Percentiles rank a stretch among this genome's conserved stretches.
Conservation (phyloP, 2,329 filamentous ascomycete genomes). For the Sclerotinia trifoliorum region DNA sequence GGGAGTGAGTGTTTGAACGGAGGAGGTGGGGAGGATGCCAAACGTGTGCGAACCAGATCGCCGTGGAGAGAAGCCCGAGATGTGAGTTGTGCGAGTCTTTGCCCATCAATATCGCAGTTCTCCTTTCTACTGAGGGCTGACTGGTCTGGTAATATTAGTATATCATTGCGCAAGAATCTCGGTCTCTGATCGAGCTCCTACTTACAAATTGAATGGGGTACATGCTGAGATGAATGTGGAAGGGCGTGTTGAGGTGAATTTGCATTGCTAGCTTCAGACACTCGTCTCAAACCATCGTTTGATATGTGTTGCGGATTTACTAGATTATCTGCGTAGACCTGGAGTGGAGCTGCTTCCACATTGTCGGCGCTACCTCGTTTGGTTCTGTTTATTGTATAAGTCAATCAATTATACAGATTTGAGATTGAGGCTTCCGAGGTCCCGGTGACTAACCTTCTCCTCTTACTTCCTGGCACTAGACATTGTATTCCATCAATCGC, state of each 20-base stretch:
- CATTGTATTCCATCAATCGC: slow-evolving; percentile 49
- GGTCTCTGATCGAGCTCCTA: slow-evolving; percentile 8
- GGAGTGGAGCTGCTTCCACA: not conserved
- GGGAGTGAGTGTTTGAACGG: slow-evolving; percentile 46
- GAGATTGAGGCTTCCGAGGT: not conserved
- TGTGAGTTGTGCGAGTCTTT: slow-evolving; percentile 24
- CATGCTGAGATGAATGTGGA: slow-evolving; percentile 26
- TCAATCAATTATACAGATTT: not conserved
- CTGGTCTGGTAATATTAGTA: slow-evolving; percentile 33
- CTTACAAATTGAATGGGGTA: slow-evolving; percentile 40
- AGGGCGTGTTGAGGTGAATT: not conserved
- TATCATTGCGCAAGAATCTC: not conserved
- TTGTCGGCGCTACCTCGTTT: not conserved
- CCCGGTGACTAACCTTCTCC: slow-evolving; percentile 53
- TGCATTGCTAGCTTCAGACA: not conserved
- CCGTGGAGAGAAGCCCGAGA: slow-evolving; percentile 36
- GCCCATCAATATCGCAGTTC: slow-evolving; percentile 23
- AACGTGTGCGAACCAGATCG: slow-evolving; percentile 33
- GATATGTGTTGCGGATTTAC: slow-evolving; percentile 36
- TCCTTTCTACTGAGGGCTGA: slow-evolving; percentile 31
- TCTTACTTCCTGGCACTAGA: slow-evolving; percentile 60
- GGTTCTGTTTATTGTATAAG: not conserved
- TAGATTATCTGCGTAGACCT: not conserved
- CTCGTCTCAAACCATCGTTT: slow-evolving; percentile 27
- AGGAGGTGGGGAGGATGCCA: slow-evolving; percentile 28